These are phyloP conservation scores for Trichoderma erinaceum DNA, from an alignment of 495 filamentous ascomycete genomes.

Conservation along the genomic window DNA sequence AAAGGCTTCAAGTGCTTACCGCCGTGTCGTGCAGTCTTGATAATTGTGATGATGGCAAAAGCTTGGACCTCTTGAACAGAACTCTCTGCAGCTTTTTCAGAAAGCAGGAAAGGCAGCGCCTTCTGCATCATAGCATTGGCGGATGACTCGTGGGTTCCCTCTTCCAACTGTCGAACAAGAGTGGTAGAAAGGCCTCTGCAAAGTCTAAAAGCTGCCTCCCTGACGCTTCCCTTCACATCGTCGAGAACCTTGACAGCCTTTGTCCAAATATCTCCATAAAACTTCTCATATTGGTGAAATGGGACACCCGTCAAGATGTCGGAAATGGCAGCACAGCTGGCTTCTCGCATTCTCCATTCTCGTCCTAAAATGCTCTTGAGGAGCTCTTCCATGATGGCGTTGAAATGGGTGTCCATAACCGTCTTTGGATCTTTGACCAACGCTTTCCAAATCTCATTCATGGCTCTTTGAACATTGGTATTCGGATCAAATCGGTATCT, in stretches of 20 bases:
- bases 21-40: slow-evolving; percentile 84
- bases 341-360: slow-evolving; percentile 89
- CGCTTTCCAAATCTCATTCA: slow-evolving; percentile 96
- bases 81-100: slow-evolving; percentile 82
- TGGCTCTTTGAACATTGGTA: slow-evolving; percentile 80
- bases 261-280: slow-evolving; percentile 77
- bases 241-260: slow-evolving; percentile 80
- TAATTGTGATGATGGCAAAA: slow-evolving; percentile 65
- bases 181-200: slow-evolving; percentile 76
- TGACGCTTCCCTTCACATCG: slow-evolving; percentile 89
- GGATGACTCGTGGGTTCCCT: slow-evolving; percentile 62
- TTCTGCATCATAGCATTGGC: slow-evolving; percentile 72
- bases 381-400: slow-evolving; percentile 78
- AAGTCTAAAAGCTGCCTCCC: slow-evolving; percentile 70
- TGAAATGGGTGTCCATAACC: slow-evolving; percentile 69
- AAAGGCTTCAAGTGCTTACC: slow-evolving; percentile 68
- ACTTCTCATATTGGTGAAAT: slow-evolving; percentile 72
- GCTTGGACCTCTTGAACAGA: slow-evolving; percentile 75
- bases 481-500: slow-evolving; percentile 94
- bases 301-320: slow-evolving; percentile 74
- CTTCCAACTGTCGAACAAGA: slow-evolving; percentile 78
- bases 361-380: slow-evolving; percentile 78
- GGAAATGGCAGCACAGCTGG: slow-evolving; percentile 82
- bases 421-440: slow-evolving; percentile 75
- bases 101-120: slow-evolving; percentile 84